Evolutionary conservation across 2,329 filamentous ascomycete species (phyloP), one percentile per base, ranked within the genome.

Genomic region (Colletotrichum aenigma): DNA sequence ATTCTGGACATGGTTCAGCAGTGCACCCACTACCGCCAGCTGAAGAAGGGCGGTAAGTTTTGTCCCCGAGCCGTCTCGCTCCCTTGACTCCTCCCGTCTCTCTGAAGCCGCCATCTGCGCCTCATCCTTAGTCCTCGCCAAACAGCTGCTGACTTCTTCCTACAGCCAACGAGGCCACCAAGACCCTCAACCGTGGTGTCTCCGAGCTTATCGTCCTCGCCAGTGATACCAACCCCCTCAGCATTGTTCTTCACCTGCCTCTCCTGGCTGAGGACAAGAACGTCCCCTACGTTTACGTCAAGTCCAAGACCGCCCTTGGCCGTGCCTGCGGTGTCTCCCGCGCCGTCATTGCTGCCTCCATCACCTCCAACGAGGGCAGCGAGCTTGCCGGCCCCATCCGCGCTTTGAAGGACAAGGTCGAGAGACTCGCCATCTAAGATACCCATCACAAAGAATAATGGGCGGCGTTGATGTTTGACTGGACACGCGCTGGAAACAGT

Each of bases 341-440:
- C 75, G 90, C 95, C 71, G 96, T 98, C 77, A 98, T 98, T 81
- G 94, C 95, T 55, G 93, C 92, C 77, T 93, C 91, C 82, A 98
- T 98, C 87, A 98, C 95, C 79, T 96, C 94, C 86, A 98, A 98
- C 90, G 95, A 98, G 87, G 94, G 94, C 52, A 94, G 92, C 82
- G 96, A 98, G 86, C 90, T 98, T 76, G 94, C 93, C 86, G 91
- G 92, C 82, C 95, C 97, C 90, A 98, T 98, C 86, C 91, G 94
- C 81, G 90, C 93, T 79, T 90, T 98, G 83, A 97, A 96, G 90
- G 95, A 97, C 87, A 97, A 98, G 92, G 95, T 98, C 71, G 96
- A 98, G 91, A 92, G 96, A 81, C 91, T 98, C 80, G 96, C 96
- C 89, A 98, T 98, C 88, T 98, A 93, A 91, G 80, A 74, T 70